Conservation (phyloP, 2,329 filamentous ascomycete species). For the Cladosporium cucumerinum region DNA sequence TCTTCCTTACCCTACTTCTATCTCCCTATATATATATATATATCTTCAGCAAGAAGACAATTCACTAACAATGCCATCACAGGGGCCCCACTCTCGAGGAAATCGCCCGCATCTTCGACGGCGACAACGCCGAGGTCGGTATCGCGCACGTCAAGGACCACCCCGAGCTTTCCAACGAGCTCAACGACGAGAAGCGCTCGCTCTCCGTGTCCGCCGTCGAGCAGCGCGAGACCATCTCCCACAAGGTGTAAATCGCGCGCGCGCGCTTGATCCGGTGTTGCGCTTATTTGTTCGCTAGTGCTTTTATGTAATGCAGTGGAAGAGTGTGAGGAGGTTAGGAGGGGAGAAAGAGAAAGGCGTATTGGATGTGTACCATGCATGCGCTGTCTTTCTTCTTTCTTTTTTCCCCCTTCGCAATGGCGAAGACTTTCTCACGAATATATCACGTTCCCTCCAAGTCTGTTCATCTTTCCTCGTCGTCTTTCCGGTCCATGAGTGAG, state of each 20-base stretch:
- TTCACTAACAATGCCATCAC: not conserved
- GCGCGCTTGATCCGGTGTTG: not conserved
- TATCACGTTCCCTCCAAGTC: not conserved
- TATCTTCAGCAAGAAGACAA: too few relatives aligned
- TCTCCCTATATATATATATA: too few relatives aligned
- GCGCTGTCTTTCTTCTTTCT: not conserved
- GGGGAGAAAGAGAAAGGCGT: not conserved
- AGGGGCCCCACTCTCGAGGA: slow-evolving; percentile 69
- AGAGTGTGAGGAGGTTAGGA: not conserved
- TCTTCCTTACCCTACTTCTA: too few relatives aligned
- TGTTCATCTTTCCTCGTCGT: not conserved
- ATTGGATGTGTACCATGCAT: not conserved
- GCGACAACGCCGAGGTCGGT: slow-evolving; percentile 50
- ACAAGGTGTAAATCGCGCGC: not conserved
- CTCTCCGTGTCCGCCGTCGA: not conserved
- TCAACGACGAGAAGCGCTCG: slow-evolving; percentile 11
- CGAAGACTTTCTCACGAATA: not conserved
- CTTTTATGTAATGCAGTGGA: not conserved
- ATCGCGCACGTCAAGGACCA: slow-evolving; percentile 15
- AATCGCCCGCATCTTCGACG: slow-evolving; percentile 68
- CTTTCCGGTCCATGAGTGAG: not conserved
- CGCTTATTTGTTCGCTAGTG: not conserved
- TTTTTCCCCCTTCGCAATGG: too few relatives aligned
- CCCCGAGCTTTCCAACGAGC: slow-evolving; percentile 16
- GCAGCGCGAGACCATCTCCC: slow-evolving; percentile 14